Conservation (phyloP, 1,284 basidiomycete genomes). For the Pseudomicrostroma phylloplanum region DNA sequence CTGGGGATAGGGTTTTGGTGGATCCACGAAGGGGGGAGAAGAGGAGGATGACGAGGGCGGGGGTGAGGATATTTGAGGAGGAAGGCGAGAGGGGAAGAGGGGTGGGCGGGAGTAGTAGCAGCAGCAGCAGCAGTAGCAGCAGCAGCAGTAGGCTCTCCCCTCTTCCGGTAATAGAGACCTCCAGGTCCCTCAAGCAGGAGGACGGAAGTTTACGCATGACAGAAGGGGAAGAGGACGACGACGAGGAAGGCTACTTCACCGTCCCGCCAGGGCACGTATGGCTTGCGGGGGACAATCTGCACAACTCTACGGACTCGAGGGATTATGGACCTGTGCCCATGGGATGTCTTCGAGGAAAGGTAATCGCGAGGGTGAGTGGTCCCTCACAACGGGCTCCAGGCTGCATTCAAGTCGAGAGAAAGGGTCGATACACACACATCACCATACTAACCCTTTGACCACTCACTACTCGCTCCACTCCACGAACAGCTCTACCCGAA, state of each 20-base stretch:
- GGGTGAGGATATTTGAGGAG: not conserved
- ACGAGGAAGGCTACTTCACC: conserved; percentile 15
- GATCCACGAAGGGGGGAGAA: conserved; percentile 59
- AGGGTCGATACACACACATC: no score
- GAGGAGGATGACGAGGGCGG: conserved; percentile 10
- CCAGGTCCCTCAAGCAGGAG: not conserved
- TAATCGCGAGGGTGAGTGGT: conserved; percentile 69
- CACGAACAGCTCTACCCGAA: no score
- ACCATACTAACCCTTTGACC: no score
- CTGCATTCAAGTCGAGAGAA: no score
- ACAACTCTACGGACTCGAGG: conserved; percentile 76
- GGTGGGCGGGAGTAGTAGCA: conserved; percentile 9
- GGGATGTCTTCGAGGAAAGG: conserved; percentile 69
- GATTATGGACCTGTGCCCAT: conserved; percentile 85
- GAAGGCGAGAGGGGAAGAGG: not conserved
- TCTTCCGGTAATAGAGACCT: not conserved
- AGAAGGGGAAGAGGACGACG: not conserved
- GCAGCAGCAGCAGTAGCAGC: conserved; percentile 11
- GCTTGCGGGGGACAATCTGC: conserved; percentile 83
- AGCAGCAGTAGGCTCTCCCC: not conserved
- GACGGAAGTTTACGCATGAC: not conserved
- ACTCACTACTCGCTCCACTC: no score
- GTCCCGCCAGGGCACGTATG: conserved; percentile 58
- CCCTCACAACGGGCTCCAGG: no score
- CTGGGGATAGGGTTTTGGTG: conserved; percentile 81